Evolutionary conservation across 176 grass and related monocot species (phyloP).

Genomic region (Musa beccarii): DNA sequence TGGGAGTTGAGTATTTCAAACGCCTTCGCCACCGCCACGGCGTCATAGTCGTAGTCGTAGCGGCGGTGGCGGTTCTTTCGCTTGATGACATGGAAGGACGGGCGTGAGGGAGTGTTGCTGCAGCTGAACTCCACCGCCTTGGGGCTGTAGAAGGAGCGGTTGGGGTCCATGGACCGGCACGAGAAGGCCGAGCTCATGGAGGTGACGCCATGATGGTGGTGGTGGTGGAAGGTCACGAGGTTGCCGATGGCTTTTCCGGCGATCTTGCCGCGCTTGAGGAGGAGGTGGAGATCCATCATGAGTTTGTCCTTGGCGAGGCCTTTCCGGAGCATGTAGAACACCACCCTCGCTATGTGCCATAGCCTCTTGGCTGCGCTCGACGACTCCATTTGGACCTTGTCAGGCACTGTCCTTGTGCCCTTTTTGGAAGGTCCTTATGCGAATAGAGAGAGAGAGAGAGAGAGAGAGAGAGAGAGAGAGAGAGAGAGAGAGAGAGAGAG

Average conservation of each 20-base stretch:
- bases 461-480: neutral
- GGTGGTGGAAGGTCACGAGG: conserved; percentile 32
- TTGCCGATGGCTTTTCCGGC: conserved; percentile 64
- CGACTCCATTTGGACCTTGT: conserved; percentile 15
- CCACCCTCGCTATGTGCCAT: conserved; percentile 58
- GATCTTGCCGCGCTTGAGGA: conserved; percentile 71
- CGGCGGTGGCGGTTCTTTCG: conserved; percentile 23
- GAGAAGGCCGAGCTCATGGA: conserved; percentile 19
- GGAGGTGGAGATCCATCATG: conserved; percentile 59
- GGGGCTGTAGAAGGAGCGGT: conserved; percentile 27
- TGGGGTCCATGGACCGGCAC: conserved; percentile 32
- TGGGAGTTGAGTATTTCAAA: conserved; percentile 53
- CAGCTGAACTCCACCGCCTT: conserved; percentile 92
- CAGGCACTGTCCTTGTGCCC: neutral
- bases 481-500: neutral
- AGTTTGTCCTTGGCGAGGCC: conserved; percentile 75
- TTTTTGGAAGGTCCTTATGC: neutral
- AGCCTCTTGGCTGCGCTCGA: conserved; percentile 37
- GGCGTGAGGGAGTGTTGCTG: conserved; percentile 67
- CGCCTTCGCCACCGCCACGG: conserved; percentile 37
- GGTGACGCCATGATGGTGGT: neutral
- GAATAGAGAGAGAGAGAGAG: neutral
- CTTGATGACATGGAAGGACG: neutral
- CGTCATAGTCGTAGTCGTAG: conserved; percentile 60
- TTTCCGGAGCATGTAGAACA: conserved; percentile 70